A percentile compares a stretch with the other conserved stretches of the same genome.
Evolutionary conservation across 1,139 yeast genomes (phyloP).

Genomic region (Blastobotrys buckinghamii): DNA sequence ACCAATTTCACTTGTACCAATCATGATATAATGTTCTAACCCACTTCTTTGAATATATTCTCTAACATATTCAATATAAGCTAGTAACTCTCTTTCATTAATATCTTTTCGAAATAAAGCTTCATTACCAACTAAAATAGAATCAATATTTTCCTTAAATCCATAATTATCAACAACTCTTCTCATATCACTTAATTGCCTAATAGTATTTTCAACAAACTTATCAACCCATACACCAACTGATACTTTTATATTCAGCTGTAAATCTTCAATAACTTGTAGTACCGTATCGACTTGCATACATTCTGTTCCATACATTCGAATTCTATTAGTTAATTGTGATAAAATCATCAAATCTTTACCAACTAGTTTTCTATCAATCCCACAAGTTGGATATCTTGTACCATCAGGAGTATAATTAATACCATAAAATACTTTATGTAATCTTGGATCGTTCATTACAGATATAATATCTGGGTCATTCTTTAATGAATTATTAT

Average conservation of each 20-base stretch:
- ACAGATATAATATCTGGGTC: conserved; percentile 8
- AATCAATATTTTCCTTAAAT: conserved; percentile 39
- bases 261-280: conserved; percentile 46
- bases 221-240: conserved; percentile 62
- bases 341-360: conserved; percentile 53
- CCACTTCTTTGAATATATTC: conserved; percentile 31
- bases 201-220: conserved; percentile 40
- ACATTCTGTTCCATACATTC: conserved; percentile 62
- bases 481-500: background rate
- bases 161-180: conserved; percentile 43
- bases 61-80: conserved; percentile 42
- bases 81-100: conserved; percentile 36
- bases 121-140: conserved; percentile 58
- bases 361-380: conserved; percentile 43
- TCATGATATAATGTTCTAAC: conserved; percentile 36
- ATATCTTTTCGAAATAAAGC: conserved; percentile 53
- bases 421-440: conserved; percentile 48
- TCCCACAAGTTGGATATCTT: conserved; percentile 41
- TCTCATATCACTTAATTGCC: conserved; percentile 36
- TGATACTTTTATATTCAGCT: conserved; percentile 51
- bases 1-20: conserved; percentile 56
- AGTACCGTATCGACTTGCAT: conserved; percentile 49
- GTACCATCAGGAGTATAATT: conserved; percentile 54
- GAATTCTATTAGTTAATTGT: conserved; percentile 49
- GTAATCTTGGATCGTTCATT: conserved; percentile 21